phyloP scores from a whole-genome alignment of 345 rosid species.

The Lepidium aucheri region DNA sequence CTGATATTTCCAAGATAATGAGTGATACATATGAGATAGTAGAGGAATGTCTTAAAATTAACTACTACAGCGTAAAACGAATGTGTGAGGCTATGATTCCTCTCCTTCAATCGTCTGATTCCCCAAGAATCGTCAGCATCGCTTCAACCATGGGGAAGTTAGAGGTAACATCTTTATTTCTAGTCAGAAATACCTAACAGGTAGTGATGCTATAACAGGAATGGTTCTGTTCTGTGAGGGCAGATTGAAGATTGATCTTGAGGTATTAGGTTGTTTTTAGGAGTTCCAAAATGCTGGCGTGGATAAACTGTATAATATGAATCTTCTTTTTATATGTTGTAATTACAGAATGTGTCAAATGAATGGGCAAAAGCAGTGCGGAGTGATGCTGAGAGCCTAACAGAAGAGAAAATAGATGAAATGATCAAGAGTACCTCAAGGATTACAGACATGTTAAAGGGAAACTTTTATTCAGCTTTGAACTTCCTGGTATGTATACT shows the following conservation, averaged over 20 bases:
- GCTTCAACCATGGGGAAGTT: slow-evolving; percentile 36
- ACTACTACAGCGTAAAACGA: slow-evolving; percentile 44
- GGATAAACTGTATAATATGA: neutral
- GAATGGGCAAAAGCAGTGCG: slow-evolving; percentile 36
- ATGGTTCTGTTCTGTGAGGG: too few species aligned
- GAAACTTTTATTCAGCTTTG: slow-evolving; percentile 54
- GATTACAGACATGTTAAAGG: slow-evolving; percentile 48
- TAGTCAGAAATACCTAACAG: neutral
- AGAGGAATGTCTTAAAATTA: slow-evolving; percentile 32
- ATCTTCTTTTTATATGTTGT: neutral
- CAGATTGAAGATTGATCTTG: too few species aligned
- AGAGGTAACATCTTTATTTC: slow-evolving; percentile 24
- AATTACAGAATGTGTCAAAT: slow-evolving; percentile 21
- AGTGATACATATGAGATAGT: slow-evolving; percentile 30
- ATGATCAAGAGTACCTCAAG: slow-evolving; percentile 31
- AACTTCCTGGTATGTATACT: slow-evolving; percentile 63
- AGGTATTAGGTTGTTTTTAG: neutral
- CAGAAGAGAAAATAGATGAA: slow-evolving; percentile 38
- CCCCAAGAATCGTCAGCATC: slow-evolving; percentile 44
- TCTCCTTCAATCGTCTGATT: slow-evolving; percentile 40
- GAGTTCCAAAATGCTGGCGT: too few species aligned
- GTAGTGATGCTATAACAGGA: too few species aligned
- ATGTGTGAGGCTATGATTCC: slow-evolving; percentile 42
- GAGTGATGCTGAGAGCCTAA: slow-evolving; percentile 34
- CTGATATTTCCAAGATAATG: slow-evolving; percentile 24